Conservation (phyloP, 257 asterid species). For the Primulina tabacum region DNA sequence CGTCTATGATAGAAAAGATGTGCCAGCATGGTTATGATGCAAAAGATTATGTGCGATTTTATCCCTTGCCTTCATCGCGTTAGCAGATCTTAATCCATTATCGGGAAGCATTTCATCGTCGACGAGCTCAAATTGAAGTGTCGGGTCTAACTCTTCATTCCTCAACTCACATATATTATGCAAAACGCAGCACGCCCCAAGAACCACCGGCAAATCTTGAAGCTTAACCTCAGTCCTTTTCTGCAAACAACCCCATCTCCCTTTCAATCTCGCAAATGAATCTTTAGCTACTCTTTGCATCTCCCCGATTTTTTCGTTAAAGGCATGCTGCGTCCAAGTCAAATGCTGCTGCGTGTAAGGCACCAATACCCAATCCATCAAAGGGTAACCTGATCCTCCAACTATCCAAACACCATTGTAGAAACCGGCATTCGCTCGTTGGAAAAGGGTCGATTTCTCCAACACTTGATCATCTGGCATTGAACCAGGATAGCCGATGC, state of each 20-base stretch:
- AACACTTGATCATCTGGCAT: conserved; percentile 48
- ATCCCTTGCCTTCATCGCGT: conserved; percentile 44
- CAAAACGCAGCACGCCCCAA: conserved; percentile 51
- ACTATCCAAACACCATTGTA: conserved; percentile 41
- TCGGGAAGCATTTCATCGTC: conserved; percentile 47
- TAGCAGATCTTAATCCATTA: conserved; percentile 35
- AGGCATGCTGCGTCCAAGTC: conserved; percentile 49
- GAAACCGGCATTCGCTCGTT: conserved; percentile 42
- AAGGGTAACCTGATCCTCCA: conserved; percentile 36
- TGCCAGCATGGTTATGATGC: conserved; percentile 52
- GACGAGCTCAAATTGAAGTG: conserved; percentile 26
- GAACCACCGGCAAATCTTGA: conserved; percentile 43
- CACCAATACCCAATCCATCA: conserved; percentile 48
- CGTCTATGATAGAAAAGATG: conserved; percentile 36
- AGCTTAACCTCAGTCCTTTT: conserved; percentile 46
- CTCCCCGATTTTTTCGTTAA: conserved; percentile 44
- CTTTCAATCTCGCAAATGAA: conserved; percentile 34
- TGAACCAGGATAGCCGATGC: conserved; percentile 49
- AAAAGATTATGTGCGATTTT: conserved; percentile 40
- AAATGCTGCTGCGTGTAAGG: conserved; percentile 46
- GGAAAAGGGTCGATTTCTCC: conserved; percentile 45
- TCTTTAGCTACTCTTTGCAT: conserved; percentile 29
- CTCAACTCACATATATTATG: conserved; percentile 46
- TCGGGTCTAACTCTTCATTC: conserved; percentile 24
- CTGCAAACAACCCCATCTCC: conserved; percentile 45